Evolutionary conservation across 208 protist genomes (phyloP), one percentile per base, ranked within the genome.

Genomic region (Trypanosoma conorhini): DNA sequence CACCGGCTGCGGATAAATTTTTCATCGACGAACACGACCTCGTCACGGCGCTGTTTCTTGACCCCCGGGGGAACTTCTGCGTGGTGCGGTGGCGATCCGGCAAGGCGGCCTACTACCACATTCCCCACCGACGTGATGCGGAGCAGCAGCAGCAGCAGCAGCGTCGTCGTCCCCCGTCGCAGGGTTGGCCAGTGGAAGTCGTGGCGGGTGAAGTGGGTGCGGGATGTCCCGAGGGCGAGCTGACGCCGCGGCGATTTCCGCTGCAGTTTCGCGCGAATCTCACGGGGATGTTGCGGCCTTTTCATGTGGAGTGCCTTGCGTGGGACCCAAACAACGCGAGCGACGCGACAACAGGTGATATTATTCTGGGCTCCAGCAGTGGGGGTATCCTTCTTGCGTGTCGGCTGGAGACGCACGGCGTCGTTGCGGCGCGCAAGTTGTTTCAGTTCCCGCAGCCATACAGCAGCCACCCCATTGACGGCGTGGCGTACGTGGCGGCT

Each of bases 41-140:
- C 28, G 80, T 86, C 33, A 17, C 54, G 15, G 64, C 81, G 17
- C 30, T 87, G 9, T 83, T 76, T 72, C 58, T 90, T 42, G 79
- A 87, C 62, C 75, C 79, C 7, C 65, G 72, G 17, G 85, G 79
- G 0, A 74, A 77, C 44, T 85, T 83, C 58, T 81, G 76, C 62
- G 55, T 90, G 24, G 55, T 90, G n/a, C 63, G 58, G 13, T 87
- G 85, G 61, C 51, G 31, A 12, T 87, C 79, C 3, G 80, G 79
- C 44, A 77, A 70, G 50, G 62, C 74, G 26, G 75, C 77, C 24
- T 90, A 82, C 67, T 74, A 70, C 26, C 75, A 80, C 61, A 77
- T 90, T 38, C 81, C 77, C 15, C 74, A 21, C 38, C 55, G 69
- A 19, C 35, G 62, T 26, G 42, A 38, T 24, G 38, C 46, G 52